These are phyloP conservation scores for Agaricus blazei DNA, from an alignment of 768 basidiomycete genomes.

Conservation along the genomic window DNA sequence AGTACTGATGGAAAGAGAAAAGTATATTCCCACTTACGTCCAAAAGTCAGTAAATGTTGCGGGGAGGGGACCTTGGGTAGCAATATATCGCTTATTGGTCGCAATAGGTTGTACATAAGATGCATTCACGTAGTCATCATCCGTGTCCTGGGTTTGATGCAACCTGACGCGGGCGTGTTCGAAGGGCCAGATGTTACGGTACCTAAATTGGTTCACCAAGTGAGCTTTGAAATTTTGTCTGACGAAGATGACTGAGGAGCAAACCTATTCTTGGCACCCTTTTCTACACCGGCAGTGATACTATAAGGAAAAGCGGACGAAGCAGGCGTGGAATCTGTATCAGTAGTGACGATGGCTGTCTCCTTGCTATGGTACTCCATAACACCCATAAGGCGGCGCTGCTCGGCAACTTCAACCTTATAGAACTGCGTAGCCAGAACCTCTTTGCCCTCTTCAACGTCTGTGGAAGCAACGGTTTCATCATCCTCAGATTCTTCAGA, in stretches of 20 bases:
- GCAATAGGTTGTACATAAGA: conserved; percentile 87
- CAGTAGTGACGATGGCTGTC: conserved; percentile 24
- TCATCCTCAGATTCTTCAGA: conserved; percentile 27
- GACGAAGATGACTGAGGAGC: conserved; percentile 10
- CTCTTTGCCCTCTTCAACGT: conserved; percentile 67
- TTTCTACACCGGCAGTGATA: conserved; percentile 94
- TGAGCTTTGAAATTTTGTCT: background rate
- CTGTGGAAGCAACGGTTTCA: conserved; percentile 25
- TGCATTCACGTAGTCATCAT: conserved; percentile 91
- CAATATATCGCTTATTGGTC: conserved; percentile 82
- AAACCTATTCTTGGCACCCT: conserved; percentile 89
- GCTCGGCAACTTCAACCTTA: conserved; percentile 87
- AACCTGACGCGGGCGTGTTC: conserved; percentile 90
- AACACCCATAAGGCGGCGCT: conserved; percentile 79
- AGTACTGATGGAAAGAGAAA: background rate
- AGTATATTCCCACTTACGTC: conserved; percentile 53
- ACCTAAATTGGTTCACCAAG: conserved; percentile 39
- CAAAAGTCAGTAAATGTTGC: conserved; percentile 92
- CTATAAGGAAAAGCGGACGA: conserved; percentile 69
- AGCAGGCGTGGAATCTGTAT: conserved; percentile 9
- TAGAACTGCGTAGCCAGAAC: conserved; percentile 91
- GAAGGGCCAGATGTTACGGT: conserved; percentile 97
- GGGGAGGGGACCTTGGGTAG: conserved; percentile 91
- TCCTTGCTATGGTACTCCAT: conserved; percentile 88
- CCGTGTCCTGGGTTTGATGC: conserved; percentile 28